These are phyloP conservation scores for Maudiozyma turicensis DNA, from an alignment of 805 yeast genomes.

Conservation along the genomic window DNA sequence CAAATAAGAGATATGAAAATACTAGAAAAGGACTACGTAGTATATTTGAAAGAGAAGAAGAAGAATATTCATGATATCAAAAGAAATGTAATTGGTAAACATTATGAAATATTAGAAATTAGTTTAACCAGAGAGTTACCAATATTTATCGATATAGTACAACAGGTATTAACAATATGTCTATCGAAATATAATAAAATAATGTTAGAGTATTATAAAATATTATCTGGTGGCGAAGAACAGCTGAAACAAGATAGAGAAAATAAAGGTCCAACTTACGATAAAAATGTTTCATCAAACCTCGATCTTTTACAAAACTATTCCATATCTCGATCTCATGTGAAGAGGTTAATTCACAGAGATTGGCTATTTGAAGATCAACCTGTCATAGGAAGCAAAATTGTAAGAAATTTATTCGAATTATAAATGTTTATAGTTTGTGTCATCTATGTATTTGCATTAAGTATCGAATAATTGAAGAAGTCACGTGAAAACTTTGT, in stretches of 20 bases:
- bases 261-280: conserved; percentile 5
- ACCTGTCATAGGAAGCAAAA: conserved; percentile 15
- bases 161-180: conserved; percentile 9
- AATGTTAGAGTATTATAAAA: conserved; percentile 24
- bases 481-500: neutral
- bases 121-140: conserved; percentile 28
- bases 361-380: conserved; percentile 16
- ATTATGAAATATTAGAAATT: conserved; percentile 21
- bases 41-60: conserved; percentile 17
- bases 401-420: conserved; percentile 22
- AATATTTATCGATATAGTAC: conserved; percentile 10
- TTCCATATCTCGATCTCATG: conserved; percentile 22
- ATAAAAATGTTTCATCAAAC: conserved; percentile 22
- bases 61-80: conserved; percentile 19
- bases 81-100: conserved; percentile 20
- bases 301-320: conserved; percentile 32
- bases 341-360: conserved; percentile 25
- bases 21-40: conserved; percentile 29
- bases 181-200: conserved; percentile 16
- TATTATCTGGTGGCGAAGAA: conserved; percentile 25
- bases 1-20: conserved; percentile 26
- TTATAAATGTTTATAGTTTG: conserved; percentile 6
- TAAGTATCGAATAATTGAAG: neutral
- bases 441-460: neutral
- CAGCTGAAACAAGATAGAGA: conserved; percentile 21